phyloP scores from a whole-genome alignment of 495 filamentous ascomycete genomes.

The Stereocaulon alpinum region DNA sequence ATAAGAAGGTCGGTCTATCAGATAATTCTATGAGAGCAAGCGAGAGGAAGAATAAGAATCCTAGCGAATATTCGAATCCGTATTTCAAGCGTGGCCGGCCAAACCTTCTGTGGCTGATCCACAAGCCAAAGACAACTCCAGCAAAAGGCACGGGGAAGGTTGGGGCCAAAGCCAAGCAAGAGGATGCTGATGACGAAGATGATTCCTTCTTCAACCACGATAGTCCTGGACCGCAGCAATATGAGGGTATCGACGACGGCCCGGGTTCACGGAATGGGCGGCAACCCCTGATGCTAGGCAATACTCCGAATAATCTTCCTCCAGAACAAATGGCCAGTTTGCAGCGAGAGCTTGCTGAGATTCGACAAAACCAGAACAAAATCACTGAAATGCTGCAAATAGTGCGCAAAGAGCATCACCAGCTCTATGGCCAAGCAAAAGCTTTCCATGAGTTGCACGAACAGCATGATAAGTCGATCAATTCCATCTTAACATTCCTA shows the following conservation, averaged over 20 bases:
- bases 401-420: slow-evolving; percentile 72
- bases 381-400: slow-evolving; percentile 72
- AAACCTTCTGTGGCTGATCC: slow-evolving; percentile 92
- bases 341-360: slow-evolving; percentile 64
- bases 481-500: slow-evolving; percentile 91
- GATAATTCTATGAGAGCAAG: slow-evolving; percentile 97
- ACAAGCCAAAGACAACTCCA: slow-evolving; percentile 74
- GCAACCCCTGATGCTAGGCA: slow-evolving; percentile 34
- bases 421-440: slow-evolving; percentile 79
- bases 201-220: slow-evolving; percentile 37
- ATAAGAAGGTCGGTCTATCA: slow-evolving; percentile 93
- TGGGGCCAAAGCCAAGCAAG: slow-evolving; percentile 50
- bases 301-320: slow-evolving; percentile 41
- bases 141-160: slow-evolving; percentile 40
- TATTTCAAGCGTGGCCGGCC: slow-evolving; percentile 92
- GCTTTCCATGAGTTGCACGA: slow-evolving; percentile 88
- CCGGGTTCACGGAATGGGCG: slow-evolving; percentile 10
- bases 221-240: slow-evolving; percentile 28
- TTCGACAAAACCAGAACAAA: slow-evolving; percentile 73
- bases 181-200: slow-evolving; percentile 65
- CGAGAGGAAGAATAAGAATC: slow-evolving; percentile 92
- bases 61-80: slow-evolving; percentile 93
- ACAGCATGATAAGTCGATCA: slow-evolving; percentile 94
- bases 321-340: slow-evolving; percentile 69
- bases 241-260: slow-evolving; percentile 23